A percentile compares a stretch with the other conserved stretches of the same genome.
Conservation (phyloP, 2,329 filamentous ascomycete species). For the Exophiala sp. region DNA sequence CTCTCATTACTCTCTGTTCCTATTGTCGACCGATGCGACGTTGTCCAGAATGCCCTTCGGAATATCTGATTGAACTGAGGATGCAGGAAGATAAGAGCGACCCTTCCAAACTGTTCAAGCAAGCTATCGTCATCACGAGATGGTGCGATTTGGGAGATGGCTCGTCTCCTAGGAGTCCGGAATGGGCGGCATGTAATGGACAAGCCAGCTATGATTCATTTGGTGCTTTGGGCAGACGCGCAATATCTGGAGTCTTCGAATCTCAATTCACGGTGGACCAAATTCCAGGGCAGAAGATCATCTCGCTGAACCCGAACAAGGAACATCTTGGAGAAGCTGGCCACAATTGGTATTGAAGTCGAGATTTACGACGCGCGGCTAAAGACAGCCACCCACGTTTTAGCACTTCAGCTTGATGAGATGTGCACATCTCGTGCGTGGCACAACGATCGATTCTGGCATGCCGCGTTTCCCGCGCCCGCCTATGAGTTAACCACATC, state of each 20-base stretch:
- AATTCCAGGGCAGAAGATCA: conserved; percentile 52
- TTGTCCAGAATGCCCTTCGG: conserved; percentile 57
- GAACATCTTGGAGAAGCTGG: conserved; percentile 51
- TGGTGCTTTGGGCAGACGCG: conserved; percentile 46
- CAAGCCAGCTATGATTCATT: conserved; percentile 50
- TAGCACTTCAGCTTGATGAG: too few relatives aligned
- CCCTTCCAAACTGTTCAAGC: conserved; percentile 48
- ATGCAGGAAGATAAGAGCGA: conserved; percentile 51
- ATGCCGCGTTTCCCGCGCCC: too few relatives aligned
- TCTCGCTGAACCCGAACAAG: conserved; percentile 54
- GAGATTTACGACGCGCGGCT: background rate
- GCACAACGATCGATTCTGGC: too few relatives aligned
- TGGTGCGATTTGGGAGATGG: conserved; percentile 59
- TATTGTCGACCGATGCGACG: conserved; percentile 54
- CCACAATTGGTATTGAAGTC: conserved; percentile 53
- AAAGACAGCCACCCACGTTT: too few relatives aligned
- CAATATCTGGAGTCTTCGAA: conserved; percentile 56
- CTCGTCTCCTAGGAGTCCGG: conserved; percentile 43
- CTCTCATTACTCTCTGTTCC: conserved; percentile 48
- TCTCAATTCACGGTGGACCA: conserved; percentile 48
- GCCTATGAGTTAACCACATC: too few relatives aligned
- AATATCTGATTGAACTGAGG: conserved; percentile 57
- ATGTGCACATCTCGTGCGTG: too few relatives aligned
- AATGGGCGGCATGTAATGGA: conserved; percentile 54
- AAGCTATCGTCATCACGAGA: conserved; percentile 54